phyloP scores from a whole-genome alignment of 1,139 yeast genomes.

The Ogataea hybrid region DNA sequence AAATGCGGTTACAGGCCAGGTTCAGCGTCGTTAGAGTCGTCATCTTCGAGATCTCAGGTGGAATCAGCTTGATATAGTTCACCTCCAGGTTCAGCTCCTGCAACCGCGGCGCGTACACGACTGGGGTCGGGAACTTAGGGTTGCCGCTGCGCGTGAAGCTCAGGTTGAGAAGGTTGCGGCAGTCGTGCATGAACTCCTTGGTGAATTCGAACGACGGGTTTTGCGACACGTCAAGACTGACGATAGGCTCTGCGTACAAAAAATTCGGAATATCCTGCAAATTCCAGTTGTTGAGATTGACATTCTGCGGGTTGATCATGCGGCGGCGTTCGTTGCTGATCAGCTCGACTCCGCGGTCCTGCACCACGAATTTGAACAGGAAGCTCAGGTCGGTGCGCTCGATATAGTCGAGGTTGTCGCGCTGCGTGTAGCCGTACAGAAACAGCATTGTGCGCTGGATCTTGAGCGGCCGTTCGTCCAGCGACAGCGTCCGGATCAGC shows the following conservation, averaged over 20 bases:
- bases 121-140: constrained; percentile 68
- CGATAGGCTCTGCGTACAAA: constrained; percentile 80
- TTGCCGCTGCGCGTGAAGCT: constrained; percentile 74
- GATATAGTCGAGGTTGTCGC: constrained; percentile 71
- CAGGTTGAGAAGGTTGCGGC: constrained; percentile 66
- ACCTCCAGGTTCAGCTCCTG: constrained; percentile 77
- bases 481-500: constrained; percentile 67
- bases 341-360: constrained; percentile 60
- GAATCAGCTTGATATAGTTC: constrained; percentile 66
- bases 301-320: constrained; percentile 68
- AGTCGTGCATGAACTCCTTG: constrained; percentile 79
- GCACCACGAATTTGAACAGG: constrained; percentile 80
- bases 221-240: constrained; percentile 77
- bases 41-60: constrained; percentile 54
- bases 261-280: constrained; percentile 83
- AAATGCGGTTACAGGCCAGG: constrained; percentile 71
- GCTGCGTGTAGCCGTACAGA: constrained; percentile 76
- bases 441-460: constrained; percentile 73
- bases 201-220: constrained; percentile 87
- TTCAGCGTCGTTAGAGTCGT: constrained; percentile 54
- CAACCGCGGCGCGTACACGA: constrained; percentile 66
- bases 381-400: constrained; percentile 89
- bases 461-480: constrained; percentile 73
- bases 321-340: constrained; percentile 62
- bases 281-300: constrained; percentile 70